These are phyloP conservation scores for Aspergillus fumigatus DNA, from an alignment of 2,329 filamentous ascomycete species.

Conservation along the genomic window DNA sequence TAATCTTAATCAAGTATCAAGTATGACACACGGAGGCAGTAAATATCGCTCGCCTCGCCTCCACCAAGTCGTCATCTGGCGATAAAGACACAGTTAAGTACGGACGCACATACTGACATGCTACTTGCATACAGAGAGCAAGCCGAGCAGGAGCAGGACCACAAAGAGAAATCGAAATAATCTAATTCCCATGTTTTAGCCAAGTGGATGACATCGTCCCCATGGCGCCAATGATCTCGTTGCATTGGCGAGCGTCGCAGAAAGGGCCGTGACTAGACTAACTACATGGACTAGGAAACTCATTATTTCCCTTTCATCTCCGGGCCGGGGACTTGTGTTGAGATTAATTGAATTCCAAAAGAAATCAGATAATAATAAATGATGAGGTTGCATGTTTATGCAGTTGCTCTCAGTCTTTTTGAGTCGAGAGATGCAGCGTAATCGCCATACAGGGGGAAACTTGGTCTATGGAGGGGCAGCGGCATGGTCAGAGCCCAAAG, in stretches of 20 bases:
- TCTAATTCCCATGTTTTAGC: neutral
- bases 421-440: neutral
- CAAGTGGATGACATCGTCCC: constrained; percentile 18
- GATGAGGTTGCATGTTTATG: neutral
- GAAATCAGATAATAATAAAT: too few relatives aligned
- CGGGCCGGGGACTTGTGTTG: constrained; percentile 14
- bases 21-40: too few relatives aligned
- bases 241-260: constrained; percentile 16
- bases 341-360: constrained; percentile 3
- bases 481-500: neutral
- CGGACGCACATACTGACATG: neutral
- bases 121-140: neutral
- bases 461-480: neutral
- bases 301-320: constrained; percentile 22
- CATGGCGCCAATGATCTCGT: constrained; percentile 16
- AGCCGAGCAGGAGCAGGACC: neutral
- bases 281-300: constrained; percentile 10
- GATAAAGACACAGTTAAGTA: neutral
- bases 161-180: neutral
- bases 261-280: constrained; percentile 6
- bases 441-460: neutral
- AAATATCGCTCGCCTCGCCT: neutral
- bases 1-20: too few relatives aligned
- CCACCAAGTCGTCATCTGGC: constrained; percentile 5
- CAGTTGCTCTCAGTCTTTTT: neutral